Percentiles rank a stretch among this genome's conserved stretches.
These are phyloP conservation scores for Lachnellula suecica DNA, from an alignment of 2,329 filamentous ascomycete genomes.

Conservation along the genomic window DNA sequence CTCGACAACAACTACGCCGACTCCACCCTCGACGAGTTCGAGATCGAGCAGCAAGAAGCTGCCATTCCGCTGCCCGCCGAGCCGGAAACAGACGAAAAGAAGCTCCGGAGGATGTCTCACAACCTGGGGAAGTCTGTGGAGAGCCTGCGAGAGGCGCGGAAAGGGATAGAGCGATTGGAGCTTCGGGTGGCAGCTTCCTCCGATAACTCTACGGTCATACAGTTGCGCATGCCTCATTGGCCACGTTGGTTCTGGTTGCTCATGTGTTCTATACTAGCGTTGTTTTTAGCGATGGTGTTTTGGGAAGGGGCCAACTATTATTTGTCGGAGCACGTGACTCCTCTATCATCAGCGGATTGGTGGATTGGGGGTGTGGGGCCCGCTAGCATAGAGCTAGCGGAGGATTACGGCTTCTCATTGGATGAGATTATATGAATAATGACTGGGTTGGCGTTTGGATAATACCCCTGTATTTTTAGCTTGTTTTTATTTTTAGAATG, in stretches of 20 bases:
- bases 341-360: background rate
- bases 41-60: constrained; percentile 9
- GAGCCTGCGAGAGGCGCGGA: constrained; percentile 53
- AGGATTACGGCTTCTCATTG: no score
- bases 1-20: constrained; percentile 30
- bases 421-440: no score
- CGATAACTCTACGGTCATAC: background rate
- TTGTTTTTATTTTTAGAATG: no score
- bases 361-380: background rate
- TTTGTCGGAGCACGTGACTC: background rate
- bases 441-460: no score
- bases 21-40: constrained; percentile 27
- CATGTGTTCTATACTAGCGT: background rate
- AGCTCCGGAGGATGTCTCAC: constrained; percentile 52
- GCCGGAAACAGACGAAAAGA: constrained; percentile 31
- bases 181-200: constrained; percentile 41
- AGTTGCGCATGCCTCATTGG: background rate
- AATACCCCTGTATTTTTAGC: no score
- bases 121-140: constrained; percentile 50
- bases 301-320: background rate
- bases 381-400: no score
- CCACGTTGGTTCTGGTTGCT: background rate
- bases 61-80: background rate
- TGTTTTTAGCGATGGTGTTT: background rate
- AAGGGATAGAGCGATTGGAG: constrained; percentile 58